Evolutionary conservation across 192 early-diverging fungal genomes (phyloP).

Genomic region (Martensiomyces pterosporus): DNA sequence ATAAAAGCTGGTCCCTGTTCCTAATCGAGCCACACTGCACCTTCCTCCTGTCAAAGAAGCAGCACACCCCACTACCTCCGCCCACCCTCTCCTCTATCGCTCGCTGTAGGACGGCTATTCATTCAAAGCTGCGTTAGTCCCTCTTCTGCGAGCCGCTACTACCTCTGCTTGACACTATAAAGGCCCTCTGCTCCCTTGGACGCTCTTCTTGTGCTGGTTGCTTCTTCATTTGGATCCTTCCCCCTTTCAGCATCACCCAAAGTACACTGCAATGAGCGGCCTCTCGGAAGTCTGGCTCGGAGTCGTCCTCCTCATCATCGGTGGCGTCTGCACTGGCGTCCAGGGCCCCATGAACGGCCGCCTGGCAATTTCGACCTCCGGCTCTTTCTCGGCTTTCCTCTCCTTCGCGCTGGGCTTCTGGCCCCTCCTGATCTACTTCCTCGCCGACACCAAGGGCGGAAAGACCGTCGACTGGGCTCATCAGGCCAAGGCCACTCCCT

Average conservation of each 20-base stretch:
- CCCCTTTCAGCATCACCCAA: not conserved
- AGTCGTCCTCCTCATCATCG: slow-evolving; percentile 48
- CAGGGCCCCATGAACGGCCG: slow-evolving; percentile 50
- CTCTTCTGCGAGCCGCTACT: no score
- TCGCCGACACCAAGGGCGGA: slow-evolving; percentile 45
- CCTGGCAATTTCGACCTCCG: slow-evolving; percentile 38
- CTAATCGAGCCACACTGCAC: no score
- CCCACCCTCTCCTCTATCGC: no score
- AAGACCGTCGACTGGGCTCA: slow-evolving; percentile 39
- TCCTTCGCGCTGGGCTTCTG: slow-evolving; percentile 49
- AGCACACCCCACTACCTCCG: no score
- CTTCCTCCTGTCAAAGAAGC: no score
- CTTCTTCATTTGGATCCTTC: not conserved
- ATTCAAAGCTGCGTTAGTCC: no score
- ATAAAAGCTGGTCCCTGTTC: no score
- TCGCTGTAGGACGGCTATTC: no score
- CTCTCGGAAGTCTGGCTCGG: slow-evolving; percentile 35
- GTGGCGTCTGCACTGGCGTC: slow-evolving; percentile 40
- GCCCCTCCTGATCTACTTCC: slow-evolving; percentile 48
- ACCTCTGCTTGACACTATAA: no score
- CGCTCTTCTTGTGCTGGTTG: no score
- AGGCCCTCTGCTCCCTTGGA: no score
- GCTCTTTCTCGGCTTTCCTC: slow-evolving; percentile 46
- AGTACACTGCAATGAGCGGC: slow-evolving; percentile 10
- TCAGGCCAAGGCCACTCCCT: slow-evolving; percentile 17